phyloP scores from a whole-genome alignment of 495 filamentous ascomycete species.

The Penicillium cosmopolitanum region DNA sequence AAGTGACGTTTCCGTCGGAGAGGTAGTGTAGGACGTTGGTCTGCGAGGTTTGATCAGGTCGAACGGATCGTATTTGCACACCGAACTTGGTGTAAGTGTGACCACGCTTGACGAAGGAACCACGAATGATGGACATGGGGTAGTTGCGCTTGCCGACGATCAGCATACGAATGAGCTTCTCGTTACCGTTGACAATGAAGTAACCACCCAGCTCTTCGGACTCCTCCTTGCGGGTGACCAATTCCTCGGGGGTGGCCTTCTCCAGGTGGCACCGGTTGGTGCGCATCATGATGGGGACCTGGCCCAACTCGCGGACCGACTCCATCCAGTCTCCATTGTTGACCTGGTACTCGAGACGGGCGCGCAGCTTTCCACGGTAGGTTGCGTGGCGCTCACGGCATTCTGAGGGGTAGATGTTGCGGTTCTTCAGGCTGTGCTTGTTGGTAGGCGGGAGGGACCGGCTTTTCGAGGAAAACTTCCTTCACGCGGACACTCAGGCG shows the following conservation, averaged over 20 bases:
- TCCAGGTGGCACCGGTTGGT: slow-evolving; percentile 90
- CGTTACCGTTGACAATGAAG: slow-evolving; percentile 71
- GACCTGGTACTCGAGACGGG: slow-evolving; percentile 76
- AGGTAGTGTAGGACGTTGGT: slow-evolving; percentile 97
- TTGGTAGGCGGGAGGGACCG: slow-evolving; percentile 73
- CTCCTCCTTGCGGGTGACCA: slow-evolving; percentile 88
- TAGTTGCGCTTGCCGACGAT: slow-evolving; percentile 88
- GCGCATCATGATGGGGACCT: slow-evolving; percentile 92
- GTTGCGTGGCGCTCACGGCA: slow-evolving; percentile 92
- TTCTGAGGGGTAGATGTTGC: slow-evolving; percentile 88
- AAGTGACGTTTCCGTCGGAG: slow-evolving; percentile 90
- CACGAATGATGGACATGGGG: slow-evolving; percentile 89
- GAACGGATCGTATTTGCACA: slow-evolving; percentile 86
- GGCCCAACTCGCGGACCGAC: slow-evolving; percentile 79
- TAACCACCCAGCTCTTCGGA: slow-evolving; percentile 92
- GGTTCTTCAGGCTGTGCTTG: slow-evolving; percentile 73
- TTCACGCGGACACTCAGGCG: slow-evolving; percentile 71
- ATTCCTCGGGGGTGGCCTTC: slow-evolving; percentile 74
- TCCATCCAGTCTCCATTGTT: slow-evolving; percentile 85
- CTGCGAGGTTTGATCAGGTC: slow-evolving; percentile 95
- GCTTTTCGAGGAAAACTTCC: slow-evolving; percentile 77
- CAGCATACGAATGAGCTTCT: slow-evolving; percentile 93
- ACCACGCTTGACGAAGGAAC: slow-evolving; percentile 85
- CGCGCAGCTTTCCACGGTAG: slow-evolving; percentile 85
- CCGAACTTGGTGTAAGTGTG: slow-evolving; percentile 84